phyloP scores from a whole-genome alignment of 2,329 filamentous ascomycete species.

The Teratosphaeria gauchensis region DNA sequence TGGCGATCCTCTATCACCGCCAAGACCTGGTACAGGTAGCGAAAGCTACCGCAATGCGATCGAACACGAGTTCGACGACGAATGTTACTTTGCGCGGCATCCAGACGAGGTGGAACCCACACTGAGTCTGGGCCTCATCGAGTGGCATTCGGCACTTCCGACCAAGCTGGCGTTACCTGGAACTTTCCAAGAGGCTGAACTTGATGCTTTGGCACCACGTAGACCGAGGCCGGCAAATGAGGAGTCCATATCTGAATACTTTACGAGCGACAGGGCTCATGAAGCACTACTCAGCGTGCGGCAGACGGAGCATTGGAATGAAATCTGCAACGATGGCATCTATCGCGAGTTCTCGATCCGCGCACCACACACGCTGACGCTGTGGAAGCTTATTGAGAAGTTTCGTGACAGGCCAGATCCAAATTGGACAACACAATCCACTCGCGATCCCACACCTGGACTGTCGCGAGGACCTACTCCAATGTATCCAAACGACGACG shows the following conservation, averaged over 20 bases:
- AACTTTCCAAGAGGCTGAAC: constrained; percentile 35
- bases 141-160: constrained; percentile 35
- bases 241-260: constrained; percentile 42
- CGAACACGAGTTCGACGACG: constrained; percentile 36
- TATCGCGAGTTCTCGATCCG: constrained; percentile 37
- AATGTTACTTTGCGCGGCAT: constrained; percentile 34
- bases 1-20: constrained; percentile 16
- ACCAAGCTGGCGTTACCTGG: constrained; percentile 34
- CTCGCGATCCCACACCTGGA: neutral
- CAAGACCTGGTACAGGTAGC: constrained; percentile 4
- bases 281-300: constrained; percentile 38
- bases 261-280: constrained; percentile 33
- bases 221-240: constrained; percentile 29
- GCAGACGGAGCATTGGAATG: constrained; percentile 41
- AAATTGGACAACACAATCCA: neutral
- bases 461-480: neutral
- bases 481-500: neutral
- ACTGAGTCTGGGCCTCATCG: constrained; percentile 37
- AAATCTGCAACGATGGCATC: constrained; percentile 41
- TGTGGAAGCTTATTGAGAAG: constrained; percentile 28
- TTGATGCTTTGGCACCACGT: constrained; percentile 31
- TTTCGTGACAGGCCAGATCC: constrained; percentile 14
- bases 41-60: constrained; percentile 14
- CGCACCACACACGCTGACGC: constrained; percentile 32
- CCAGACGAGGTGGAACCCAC: constrained; percentile 35